Evolutionary conservation across 2,329 filamentous ascomycete species (phyloP), one percentile per base, ranked within the genome.

Genomic region (Venturia aucupariae): DNA sequence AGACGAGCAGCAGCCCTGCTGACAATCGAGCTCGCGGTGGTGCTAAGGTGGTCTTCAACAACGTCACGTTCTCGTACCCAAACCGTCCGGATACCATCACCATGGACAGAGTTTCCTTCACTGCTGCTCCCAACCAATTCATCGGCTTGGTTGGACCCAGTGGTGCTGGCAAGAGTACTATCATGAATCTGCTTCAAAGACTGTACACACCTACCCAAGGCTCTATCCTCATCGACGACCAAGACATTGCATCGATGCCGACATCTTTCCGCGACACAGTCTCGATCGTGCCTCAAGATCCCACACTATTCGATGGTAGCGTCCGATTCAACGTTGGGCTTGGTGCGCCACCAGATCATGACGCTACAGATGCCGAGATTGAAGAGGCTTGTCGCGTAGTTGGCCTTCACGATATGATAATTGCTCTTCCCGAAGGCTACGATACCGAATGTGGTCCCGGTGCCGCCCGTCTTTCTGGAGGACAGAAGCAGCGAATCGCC

Each of bases 21-120:
- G 68, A 81, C 4, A 81, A 86, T 69, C 78, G 82, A 8, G 80
- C 86, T 66, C 86, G 86, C 69, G 73, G 71, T 1, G 79, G 82
- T 0, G 73, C 76, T 1, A 75, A 78, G 0, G 84, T 84, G 0
- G 71, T 72, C 0, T 79, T 86, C 42, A 30, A 42, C 8, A 46
- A 51, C 61, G 75, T 79, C 4, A 71, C 71, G 0, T 79, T 79
- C 64, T 74, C 72, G 0, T 79, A 78, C 61, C 75, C 76, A 6
- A 76, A 76, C 0, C 70, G 77, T 22, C 75, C 74, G 1, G 74
- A 77, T 3, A 72, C 73, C 51, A 70, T 69, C 6, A 76, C 78
- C 2, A 68, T 79, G n/a, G 70, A 76, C 30, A 68, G 72, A 6
- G 67, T 79, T 1, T 74, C 72, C 3, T 70, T 79, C 13, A 68